These are phyloP conservation scores for Diaporthe vaccinii DNA, from an alignment of 2,329 filamentous ascomycete species.

Conservation along the genomic window DNA sequence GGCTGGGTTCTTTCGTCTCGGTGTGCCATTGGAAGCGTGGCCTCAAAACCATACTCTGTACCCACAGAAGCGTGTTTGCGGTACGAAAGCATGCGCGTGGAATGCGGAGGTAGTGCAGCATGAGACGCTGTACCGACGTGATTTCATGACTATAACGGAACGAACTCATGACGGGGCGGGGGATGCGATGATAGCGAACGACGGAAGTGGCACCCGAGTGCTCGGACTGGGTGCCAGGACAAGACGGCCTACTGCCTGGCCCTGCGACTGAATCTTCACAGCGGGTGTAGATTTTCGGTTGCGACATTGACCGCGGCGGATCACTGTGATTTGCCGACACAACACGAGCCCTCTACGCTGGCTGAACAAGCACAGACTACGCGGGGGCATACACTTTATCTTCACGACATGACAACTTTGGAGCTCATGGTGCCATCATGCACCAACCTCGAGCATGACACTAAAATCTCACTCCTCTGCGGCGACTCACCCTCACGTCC, in stretches of 20 bases:
- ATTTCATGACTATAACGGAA: conserved; percentile 28
- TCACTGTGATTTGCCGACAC: not conserved
- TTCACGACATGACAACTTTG: conserved; percentile 29
- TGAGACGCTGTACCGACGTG: conserved; percentile 21
- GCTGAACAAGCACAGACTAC: not conserved
- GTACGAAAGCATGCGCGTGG: not conserved
- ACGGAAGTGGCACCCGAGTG: not conserved
- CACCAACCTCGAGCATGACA: conserved; percentile 22
- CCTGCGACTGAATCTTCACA: conserved; percentile 4
- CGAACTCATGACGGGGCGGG: conserved; percentile 12
- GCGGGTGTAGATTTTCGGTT: not conserved
- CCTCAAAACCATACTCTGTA: not conserved
- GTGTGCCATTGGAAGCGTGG: not conserved
- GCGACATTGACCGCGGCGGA: not conserved
- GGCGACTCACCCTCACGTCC: not conserved
- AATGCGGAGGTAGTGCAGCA: not conserved
- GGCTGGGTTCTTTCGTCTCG: conserved; percentile 14
- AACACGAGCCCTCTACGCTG: not conserved
- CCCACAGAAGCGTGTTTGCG: conserved; percentile 16
- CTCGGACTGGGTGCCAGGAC: conserved; percentile 14
- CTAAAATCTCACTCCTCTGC: conserved; percentile 3
- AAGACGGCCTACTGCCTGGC: conserved; percentile 19
- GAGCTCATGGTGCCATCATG: conserved; percentile 22
- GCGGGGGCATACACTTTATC: conserved; percentile 5
- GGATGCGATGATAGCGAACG: conserved; percentile 6